Evolutionary conservation across 2,329 filamentous ascomycete genomes (phyloP).

Genomic region (Harringtonia aguacate): DNA sequence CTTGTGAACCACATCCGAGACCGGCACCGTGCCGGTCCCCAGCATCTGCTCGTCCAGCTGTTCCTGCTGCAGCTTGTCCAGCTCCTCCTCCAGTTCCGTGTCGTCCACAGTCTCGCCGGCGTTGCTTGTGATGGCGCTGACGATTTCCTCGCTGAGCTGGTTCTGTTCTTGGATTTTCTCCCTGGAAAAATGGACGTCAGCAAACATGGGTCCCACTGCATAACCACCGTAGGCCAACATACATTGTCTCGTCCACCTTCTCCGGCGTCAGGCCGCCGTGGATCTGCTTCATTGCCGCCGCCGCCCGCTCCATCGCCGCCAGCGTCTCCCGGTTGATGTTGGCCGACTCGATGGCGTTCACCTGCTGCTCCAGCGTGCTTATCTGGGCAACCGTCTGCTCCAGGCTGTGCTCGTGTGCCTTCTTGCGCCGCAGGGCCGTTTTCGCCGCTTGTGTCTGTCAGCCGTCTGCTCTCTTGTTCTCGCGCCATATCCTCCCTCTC

Average conservation of each 20-base stretch:
- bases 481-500: neutral
- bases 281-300: slow-evolving; percentile 85
- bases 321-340: slow-evolving; percentile 98
- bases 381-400: slow-evolving; percentile 89
- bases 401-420: slow-evolving; percentile 81
- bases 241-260: slow-evolving; percentile 94
- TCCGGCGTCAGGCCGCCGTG: slow-evolving; percentile 85
- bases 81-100: slow-evolving; percentile 71
- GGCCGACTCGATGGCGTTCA: slow-evolving; percentile 92
- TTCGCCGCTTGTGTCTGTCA: slow-evolving; percentile 65
- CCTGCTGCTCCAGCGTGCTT: slow-evolving; percentile 84
- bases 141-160: slow-evolving; percentile 86
- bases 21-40: slow-evolving; percentile 74
- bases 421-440: slow-evolving; percentile 84
- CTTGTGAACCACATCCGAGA: slow-evolving; percentile 64
- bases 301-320: slow-evolving; percentile 84
- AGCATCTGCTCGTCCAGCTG: slow-evolving; percentile 90
- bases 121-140: slow-evolving; percentile 67
- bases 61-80: slow-evolving; percentile 84
- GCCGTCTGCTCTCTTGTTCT: slow-evolving; percentile 9
- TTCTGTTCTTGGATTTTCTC: slow-evolving; percentile 87
- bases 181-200: slow-evolving; percentile 36
- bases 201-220: neutral
- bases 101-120: slow-evolving; percentile 69
- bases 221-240: slow-evolving; percentile 14